A percentile compares a stretch with the other conserved stretches of the same genome.
These are phyloP conservation scores for Trametes cinnabarina DNA, from an alignment of 768 basidiomycete species.

Conservation along the genomic window DNA sequence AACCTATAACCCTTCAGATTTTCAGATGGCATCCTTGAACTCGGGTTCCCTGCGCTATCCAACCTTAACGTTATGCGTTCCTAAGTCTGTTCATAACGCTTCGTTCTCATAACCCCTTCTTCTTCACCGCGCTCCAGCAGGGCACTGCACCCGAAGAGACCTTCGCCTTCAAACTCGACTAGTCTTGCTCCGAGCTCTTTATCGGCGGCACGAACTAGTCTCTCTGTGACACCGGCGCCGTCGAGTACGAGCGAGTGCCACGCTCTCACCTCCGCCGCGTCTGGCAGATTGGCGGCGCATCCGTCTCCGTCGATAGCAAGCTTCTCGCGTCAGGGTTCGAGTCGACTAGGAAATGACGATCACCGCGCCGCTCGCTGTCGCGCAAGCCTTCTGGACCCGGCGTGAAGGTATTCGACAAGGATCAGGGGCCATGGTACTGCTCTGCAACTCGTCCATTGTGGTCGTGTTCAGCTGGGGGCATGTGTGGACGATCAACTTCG, in stretches of 20 bases:
- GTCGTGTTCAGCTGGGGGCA: conserved; percentile 22
- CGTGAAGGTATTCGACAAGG: conserved; percentile 11
- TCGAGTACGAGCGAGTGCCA: conserved; percentile 35
- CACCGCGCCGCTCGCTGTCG: conserved; percentile 23
- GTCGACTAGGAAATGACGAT: conserved; percentile 28
- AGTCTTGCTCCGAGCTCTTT: conserved; percentile 47
- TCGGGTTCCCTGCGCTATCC: conserved; percentile 30
- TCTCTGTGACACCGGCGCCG: conserved; percentile 44
- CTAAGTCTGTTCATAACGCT: not conserved
- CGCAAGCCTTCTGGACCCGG: conserved; percentile 31
- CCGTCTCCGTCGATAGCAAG: conserved; percentile 23
- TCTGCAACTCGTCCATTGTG: conserved; percentile 14
- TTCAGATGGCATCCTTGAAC: conserved; percentile 45
- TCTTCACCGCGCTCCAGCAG: conserved; percentile 43
- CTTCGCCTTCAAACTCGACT: conserved; percentile 49
- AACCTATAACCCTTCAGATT: conserved; percentile 25
- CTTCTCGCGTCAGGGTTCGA: conserved; percentile 15
- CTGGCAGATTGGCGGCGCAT: conserved; percentile 31
- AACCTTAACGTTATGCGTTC: conserved; percentile 3
- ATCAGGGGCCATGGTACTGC: conserved; percentile 15
- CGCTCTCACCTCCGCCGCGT: conserved; percentile 11
- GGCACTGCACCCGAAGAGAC: conserved; percentile 33
- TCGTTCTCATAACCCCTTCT: conserved; percentile 21
- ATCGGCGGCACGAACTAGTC: conserved; percentile 51
- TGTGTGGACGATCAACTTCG: conserved; percentile 11